A percentile compares a stretch with the other conserved stretches of the same genome.
These are phyloP conservation scores for Cerioporus squamosus DNA, from an alignment of 1,284 basidiomycete genomes.

Conservation along the genomic window DNA sequence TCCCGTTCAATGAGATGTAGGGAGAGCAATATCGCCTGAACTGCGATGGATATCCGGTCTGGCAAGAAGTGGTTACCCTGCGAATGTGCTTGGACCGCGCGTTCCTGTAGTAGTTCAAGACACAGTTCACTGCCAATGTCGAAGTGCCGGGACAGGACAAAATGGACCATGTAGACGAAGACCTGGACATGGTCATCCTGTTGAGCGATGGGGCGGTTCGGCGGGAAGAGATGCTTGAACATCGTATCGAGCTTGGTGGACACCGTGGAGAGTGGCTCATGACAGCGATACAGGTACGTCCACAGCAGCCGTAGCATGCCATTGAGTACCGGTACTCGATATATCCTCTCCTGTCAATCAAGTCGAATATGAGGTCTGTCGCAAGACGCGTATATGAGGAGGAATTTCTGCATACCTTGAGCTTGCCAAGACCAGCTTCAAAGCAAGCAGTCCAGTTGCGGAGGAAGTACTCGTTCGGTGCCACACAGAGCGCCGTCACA, in stretches of 20 bases:
- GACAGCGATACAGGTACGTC: constrained; percentile 94
- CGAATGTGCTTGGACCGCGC: constrained; percentile 48
- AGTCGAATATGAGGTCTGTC: constrained; percentile 1
- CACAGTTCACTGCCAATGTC: constrained; percentile 88
- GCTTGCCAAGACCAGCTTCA: constrained; percentile 72
- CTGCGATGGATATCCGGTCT: constrained; percentile 76
- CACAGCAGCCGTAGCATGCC: constrained; percentile 86
- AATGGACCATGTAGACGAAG: constrained; percentile 83
- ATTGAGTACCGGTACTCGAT: constrained; percentile 79
- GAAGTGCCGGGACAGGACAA: constrained; percentile 83
- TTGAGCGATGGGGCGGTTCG: constrained; percentile 68
- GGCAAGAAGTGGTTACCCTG: constrained; percentile 55
- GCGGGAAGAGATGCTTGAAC: constrained; percentile 82
- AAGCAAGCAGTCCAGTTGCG: constrained; percentile 81
- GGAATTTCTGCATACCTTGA: constrained; percentile 70
- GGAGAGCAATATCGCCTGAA: constrained; percentile 81
- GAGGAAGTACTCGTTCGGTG: constrained; percentile 85
- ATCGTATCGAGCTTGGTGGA: constrained; percentile 80
- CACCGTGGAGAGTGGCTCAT: constrained; percentile 81
- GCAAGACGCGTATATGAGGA: background rate
- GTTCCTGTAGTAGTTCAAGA: constrained; percentile 79
- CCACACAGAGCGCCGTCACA: constrained; percentile 85
- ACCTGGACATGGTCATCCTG: constrained; percentile 80
- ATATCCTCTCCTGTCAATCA: constrained; percentile 71
- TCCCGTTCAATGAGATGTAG: constrained; percentile 78